Percentiles rank a stretch among this genome's conserved stretches.
phyloP scores from a whole-genome alignment of 352 stramenopile genomes.

The Pilasporangium apinafurcum region DNA sequence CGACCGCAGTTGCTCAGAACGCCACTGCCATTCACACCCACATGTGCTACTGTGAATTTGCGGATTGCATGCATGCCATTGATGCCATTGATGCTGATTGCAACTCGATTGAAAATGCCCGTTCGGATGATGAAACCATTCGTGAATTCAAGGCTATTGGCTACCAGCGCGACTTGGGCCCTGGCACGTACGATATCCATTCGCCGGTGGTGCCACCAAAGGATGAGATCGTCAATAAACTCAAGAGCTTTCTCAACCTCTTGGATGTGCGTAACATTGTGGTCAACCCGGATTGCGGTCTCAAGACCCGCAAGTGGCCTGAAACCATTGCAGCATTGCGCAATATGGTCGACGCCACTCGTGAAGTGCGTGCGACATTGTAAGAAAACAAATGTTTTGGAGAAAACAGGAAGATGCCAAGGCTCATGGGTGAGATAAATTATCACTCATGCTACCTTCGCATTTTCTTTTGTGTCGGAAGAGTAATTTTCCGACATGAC shows the following conservation, averaged over 20 bases:
- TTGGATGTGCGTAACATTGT: slow-evolving; percentile 74
- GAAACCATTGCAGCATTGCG: slow-evolving; percentile 85
- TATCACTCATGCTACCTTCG: too few species aligned
- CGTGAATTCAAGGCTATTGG: slow-evolving; percentile 83
- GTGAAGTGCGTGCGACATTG: slow-evolving; percentile 59
- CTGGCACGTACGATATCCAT: slow-evolving; percentile 93
- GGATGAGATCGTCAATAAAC: slow-evolving; percentile 83
- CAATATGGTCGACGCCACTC: slow-evolving; percentile 87
- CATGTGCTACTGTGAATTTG: slow-evolving; percentile 96
- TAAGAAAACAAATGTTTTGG: slow-evolving; percentile 13
- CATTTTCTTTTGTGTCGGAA: too few species aligned
- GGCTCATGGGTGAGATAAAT: too few species aligned
- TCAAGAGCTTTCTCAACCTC: slow-evolving; percentile 80
- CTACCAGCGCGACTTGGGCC: slow-evolving; percentile 89
- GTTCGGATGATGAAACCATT: slow-evolving; percentile 89
- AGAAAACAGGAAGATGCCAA: too few species aligned
- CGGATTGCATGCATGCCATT: slow-evolving; percentile 91
- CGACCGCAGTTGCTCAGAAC: slow-evolving; percentile 81
- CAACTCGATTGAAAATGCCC: slow-evolving; percentile 94
- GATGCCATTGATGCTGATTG: slow-evolving; percentile 90
- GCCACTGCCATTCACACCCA: slow-evolving; percentile 92
- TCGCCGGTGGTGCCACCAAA: slow-evolving; percentile 89
- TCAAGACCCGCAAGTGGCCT: slow-evolving; percentile 92
- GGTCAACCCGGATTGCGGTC: slow-evolving; percentile 91
- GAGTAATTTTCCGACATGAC: too few species aligned